Base-by-base conservation (phyloP, 2,329 filamentous ascomycete species). In the Fusarium robinianum region DNA sequence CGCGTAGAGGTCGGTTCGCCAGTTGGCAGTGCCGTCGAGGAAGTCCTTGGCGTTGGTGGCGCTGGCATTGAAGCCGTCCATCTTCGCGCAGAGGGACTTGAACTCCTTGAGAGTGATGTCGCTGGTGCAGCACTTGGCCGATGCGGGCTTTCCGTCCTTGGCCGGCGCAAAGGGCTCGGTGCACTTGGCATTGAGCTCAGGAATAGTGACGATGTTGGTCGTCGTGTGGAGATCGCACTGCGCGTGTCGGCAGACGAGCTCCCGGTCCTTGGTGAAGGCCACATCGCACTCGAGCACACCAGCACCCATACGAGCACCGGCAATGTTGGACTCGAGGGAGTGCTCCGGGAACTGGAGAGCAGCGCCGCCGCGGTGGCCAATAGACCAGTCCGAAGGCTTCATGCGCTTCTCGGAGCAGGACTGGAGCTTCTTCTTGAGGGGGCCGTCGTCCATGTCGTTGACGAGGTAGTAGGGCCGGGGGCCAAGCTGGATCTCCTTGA, bases 71-170 rank as follows among this genome's bases (percentile, higher is more conserved):
- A 68, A 78, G 35, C 78, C 78, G 60, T 88, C 85, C 82, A 86
- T 87, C 68, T 87, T 87, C 59, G 77, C 78, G 68, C 85, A 88
- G 5, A 88, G 77, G 5, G 75, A 72, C 66, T 81, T 80, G 73
- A 81, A 87, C 67, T 88, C 85, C 31, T 73, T 73, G 23, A 85
- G 69, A 1, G 84, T 87, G 60, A 88, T 79, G 61, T 88, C 85
- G 56, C 77, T 82, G 3, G 85, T 87, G 73, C 85, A 88, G 73
- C 85, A 88, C 53, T 79, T 79, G 9, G 83, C 84, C 11, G 69
- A 73, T 2, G 85, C 85, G 1, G 71, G 60, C 41, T 56, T 59
- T 38, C 75, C 78, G 49, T 73, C 68, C 11, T 65, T 64, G 5
- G 80, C 76, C 0, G 83, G 79, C n/a, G 64, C 66, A 66, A 87